Percentiles rank a stretch among this genome's conserved stretches.
phyloP scores from a whole-genome alignment of 306 rosid genomes.

The Cucumis melo region DNA sequence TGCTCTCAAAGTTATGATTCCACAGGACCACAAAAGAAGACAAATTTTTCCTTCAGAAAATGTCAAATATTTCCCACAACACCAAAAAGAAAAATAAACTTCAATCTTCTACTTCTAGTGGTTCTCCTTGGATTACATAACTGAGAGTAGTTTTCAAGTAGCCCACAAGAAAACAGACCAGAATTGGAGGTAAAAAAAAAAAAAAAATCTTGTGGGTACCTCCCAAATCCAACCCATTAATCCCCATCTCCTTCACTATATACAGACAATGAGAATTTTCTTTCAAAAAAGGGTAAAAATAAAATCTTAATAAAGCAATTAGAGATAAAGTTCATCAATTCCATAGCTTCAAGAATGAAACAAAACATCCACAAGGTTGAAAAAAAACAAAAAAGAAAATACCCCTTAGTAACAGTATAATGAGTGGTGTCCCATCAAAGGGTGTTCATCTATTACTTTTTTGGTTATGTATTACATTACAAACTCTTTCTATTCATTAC shows the following conservation, averaged over 20 bases:
- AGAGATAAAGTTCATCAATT: neutral
- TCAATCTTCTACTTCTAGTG: conserved; percentile 6
- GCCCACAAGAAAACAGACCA: neutral
- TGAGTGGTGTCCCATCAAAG: conserved; percentile 9
- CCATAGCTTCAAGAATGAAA: neutral
- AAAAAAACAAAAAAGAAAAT: neutral
- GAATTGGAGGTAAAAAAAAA: neutral
- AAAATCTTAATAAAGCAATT: neutral
- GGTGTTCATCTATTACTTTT: neutral
- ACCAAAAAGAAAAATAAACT: neutral
- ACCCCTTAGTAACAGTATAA: conserved; percentile 2
- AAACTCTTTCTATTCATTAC: neutral
- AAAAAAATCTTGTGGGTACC: neutral
- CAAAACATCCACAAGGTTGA: neutral
- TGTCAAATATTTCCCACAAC: conserved; percentile 1
- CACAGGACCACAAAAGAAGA: conserved; percentile 12
- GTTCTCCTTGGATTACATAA: neutral
- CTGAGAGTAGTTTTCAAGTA: conserved; percentile 5
- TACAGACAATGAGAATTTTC: neutral
- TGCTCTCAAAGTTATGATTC: conserved; percentile 12
- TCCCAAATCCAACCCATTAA: conserved; percentile 2
- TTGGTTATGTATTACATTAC: conserved; percentile 1
- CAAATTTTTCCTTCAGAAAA: conserved; percentile 3
- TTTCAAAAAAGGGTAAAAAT: neutral
- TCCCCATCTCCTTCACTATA: neutral